Evolutionary conservation across 2,329 filamentous ascomycete species (phyloP).

Genomic region (Talaromyces verruculosus): DNA sequence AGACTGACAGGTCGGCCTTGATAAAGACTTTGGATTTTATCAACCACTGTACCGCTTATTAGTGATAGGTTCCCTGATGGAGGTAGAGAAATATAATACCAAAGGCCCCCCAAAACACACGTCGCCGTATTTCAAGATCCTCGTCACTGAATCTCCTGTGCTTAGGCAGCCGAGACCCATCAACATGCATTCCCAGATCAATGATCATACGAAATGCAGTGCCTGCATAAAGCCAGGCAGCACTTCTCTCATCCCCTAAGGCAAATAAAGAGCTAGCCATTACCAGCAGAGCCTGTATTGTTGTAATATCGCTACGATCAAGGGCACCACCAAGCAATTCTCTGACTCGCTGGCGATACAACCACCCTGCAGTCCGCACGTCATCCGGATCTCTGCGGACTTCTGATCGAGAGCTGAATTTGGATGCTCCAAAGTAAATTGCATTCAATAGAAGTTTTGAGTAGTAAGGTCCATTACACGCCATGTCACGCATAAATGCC

Average conservation of each 20-base stretch:
- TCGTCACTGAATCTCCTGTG: slow-evolving; percentile 42
- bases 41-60: slow-evolving; percentile 30
- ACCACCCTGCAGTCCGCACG: slow-evolving; percentile 51
- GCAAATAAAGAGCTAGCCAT: slow-evolving; percentile 55
- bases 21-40: slow-evolving; percentile 57
- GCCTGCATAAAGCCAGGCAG: slow-evolving; percentile 55
- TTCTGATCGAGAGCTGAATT: slow-evolving; percentile 50
- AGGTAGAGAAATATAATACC: slow-evolving; percentile 19
- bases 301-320: slow-evolving; percentile 54
- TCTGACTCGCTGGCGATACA: slow-evolving; percentile 48
- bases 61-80: not conserved
- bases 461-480: slow-evolving; percentile 51
- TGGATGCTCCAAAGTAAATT: slow-evolving; percentile 49
- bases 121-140: slow-evolving; percentile 47
- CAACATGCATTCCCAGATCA: slow-evolving; percentile 54
- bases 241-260: slow-evolving; percentile 51
- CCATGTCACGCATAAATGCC: slow-evolving; percentile 55
- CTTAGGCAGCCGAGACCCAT: slow-evolving; percentile 33
- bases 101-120: slow-evolving; percentile 51
- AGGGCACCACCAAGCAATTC: slow-evolving; percentile 50
- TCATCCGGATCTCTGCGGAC: slow-evolving; percentile 50
- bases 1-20: slow-evolving; percentile 52
- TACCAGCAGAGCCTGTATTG: slow-evolving; percentile 55
- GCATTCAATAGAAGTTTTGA: slow-evolving; percentile 55
- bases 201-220: slow-evolving; percentile 54